phyloP scores from a whole-genome alignment of 176 grass and related monocot species.

The Aegilops tauschii region DNA sequence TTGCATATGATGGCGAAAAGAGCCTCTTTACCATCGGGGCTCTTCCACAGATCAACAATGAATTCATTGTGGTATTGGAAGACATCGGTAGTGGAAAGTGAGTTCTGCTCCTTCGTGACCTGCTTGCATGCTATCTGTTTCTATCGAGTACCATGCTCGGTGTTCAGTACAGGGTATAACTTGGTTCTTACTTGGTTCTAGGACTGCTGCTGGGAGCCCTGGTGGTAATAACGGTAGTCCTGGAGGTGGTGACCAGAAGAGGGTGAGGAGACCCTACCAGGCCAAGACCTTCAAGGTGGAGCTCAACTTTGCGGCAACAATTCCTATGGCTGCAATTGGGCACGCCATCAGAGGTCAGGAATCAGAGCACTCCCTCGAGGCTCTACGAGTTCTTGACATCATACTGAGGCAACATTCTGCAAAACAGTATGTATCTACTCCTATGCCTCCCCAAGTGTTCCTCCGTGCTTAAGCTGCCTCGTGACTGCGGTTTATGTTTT shows the following conservation, averaged over 20 bases:
- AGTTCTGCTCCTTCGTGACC: slow-evolving; percentile 17
- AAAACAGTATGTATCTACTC: slow-evolving; percentile 45
- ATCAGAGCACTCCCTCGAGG: slow-evolving; percentile 57
- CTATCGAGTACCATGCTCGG: background rate
- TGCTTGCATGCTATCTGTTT: background rate
- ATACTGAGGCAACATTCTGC: slow-evolving; percentile 58
- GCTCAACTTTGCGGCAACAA: slow-evolving; percentile 42
- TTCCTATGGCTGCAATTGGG: slow-evolving; percentile 57
- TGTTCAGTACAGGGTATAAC: background rate
- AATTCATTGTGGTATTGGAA: slow-evolving; percentile 62
- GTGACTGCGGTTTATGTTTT: background rate
- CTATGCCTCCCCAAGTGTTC: background rate
- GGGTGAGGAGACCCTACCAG: slow-evolving; percentile 34
- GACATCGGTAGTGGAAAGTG: slow-evolving; percentile 44
- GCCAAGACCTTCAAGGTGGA: slow-evolving; percentile 65
- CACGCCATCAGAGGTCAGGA: slow-evolving; percentile 55
- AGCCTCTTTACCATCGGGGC: slow-evolving; percentile 54
- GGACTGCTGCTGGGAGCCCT: slow-evolving; percentile 44
- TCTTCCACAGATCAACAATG: slow-evolving; percentile 57
- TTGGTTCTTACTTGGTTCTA: slow-evolving; percentile 8
- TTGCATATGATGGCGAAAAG: slow-evolving; percentile 70
- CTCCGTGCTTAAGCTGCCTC: background rate
- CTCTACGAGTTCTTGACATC: slow-evolving; percentile 59
- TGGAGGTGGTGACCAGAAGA: slow-evolving; percentile 52
- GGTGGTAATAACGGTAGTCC: slow-evolving; percentile 41